A percentile compares a stretch with the other conserved stretches of the same genome.
These are phyloP conservation scores for Mixia osmundae DNA, from an alignment of 1,284 basidiomycete genomes.

Conservation along the genomic window DNA sequence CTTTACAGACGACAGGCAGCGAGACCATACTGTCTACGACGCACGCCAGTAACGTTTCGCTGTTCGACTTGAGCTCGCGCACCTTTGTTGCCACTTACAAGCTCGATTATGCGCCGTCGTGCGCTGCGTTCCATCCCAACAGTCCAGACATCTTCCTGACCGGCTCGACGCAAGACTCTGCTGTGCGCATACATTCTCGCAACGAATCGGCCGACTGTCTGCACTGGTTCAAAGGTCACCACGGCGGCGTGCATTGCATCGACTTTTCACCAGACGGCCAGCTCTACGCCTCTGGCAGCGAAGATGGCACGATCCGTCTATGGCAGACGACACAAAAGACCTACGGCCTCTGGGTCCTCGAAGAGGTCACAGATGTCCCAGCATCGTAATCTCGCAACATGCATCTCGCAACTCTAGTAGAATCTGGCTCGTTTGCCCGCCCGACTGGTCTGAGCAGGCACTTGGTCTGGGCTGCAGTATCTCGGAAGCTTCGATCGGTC, in stretches of 20 bases:
- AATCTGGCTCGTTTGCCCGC: no score
- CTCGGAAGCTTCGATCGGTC: no score
- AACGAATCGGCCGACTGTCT: slow-evolving; percentile 59
- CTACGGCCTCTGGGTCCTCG: no score
- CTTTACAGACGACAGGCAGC: slow-evolving; percentile 71
- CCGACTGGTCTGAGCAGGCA: no score
- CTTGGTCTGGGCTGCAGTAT: no score
- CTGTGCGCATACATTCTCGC: slow-evolving; percentile 72
- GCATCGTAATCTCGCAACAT: no score
- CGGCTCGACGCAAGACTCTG: slow-evolving; percentile 73
- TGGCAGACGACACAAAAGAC: no score
- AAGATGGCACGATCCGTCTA: slow-evolving; percentile 63
- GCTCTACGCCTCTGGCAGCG: slow-evolving; percentile 85
- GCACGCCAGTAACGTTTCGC: slow-evolving; percentile 72
- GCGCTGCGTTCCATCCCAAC: slow-evolving; percentile 45
- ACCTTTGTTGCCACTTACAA: slow-evolving; percentile 23
- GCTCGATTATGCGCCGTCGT: slow-evolving; percentile 4
- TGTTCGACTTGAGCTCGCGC: slow-evolving; percentile 28
- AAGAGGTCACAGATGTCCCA: no score
- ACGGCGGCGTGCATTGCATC: slow-evolving; percentile 63
- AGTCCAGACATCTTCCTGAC: slow-evolving; percentile 74
- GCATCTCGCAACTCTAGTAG: no score
- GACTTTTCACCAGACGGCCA: slow-evolving; percentile 58
- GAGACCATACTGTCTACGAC: slow-evolving; percentile 73
- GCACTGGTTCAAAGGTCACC: slow-evolving; percentile 88